Base-by-base conservation (phyloP, 2,329 filamentous ascomycete genomes). In the Penicillium hesseltinei region DNA sequence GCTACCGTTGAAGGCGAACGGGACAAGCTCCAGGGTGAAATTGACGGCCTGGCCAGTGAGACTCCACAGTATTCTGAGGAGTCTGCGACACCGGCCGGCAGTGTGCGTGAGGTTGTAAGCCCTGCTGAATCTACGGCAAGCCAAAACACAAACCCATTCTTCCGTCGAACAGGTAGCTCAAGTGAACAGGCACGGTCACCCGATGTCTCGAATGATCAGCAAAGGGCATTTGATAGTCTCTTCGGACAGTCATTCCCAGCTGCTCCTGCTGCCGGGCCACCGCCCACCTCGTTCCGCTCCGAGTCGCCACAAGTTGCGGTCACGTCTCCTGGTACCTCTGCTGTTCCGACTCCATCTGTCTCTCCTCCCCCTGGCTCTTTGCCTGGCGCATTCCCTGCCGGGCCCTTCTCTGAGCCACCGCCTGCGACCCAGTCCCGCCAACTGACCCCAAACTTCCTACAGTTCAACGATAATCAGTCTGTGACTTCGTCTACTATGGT, bases 81-180 rank as follows among this genome's bases (percentile, higher is more conserved):
- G 75, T 66, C 70, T 47, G 57, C 63, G 17, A 68, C 72, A 11
- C 49, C 68, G 36, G 65, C 66, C 25, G 68, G 65, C 67, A 74
- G 66, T 73, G 79, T 58, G 71, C 80, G 57, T 74, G 83, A 69
- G 58, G 81, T 91, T 51, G 83, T 81, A 55, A 95, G 90, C 73
- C 91, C 92, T 60, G 78, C 82, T 44, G 71, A 77, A 23, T 84
- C 82, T 17, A 79, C 77, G 27, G 80, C 86, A 44, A 93, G 88
- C 72, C 80, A 78, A 63, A 90, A 84, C 66, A 97, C 92, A 69
- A 99, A 99, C 72, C 94, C 94, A 0, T 99, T 99, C 81, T 97
- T 97, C 80, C 87, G 91, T 69, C 82, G 81, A 57, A 78, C 77
- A 11, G 77, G 63, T 27, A 58, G 74, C 27, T 69, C 75, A 8